Conservation (phyloP, 495 filamentous ascomycete genomes). For the Aspergillus nanangensis region DNA sequence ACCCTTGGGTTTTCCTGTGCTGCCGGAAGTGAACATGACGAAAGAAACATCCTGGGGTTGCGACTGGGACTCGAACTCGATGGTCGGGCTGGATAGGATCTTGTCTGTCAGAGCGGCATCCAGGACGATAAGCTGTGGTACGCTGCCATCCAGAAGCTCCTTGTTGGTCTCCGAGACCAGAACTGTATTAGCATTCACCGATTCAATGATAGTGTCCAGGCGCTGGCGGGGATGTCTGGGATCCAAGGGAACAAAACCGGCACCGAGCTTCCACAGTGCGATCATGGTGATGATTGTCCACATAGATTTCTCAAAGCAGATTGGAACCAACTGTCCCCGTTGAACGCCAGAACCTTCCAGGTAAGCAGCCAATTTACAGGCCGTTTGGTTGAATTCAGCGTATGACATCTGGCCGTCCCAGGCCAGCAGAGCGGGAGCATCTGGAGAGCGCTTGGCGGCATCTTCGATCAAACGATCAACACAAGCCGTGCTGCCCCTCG, state of each 20-base stretch:
- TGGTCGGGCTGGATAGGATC: not conserved
- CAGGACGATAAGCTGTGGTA: slow-evolving; percentile 4
- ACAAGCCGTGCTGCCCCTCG: slow-evolving; percentile 13
- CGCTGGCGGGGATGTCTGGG: slow-evolving; percentile 31
- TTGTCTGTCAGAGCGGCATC: slow-evolving; percentile 8
- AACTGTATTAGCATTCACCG: slow-evolving; percentile 18
- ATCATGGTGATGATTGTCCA: slow-evolving; percentile 43
- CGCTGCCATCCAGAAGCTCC: slow-evolving; percentile 7
- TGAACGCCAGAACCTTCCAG: slow-evolving; percentile 8
- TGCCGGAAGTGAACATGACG: slow-evolving; percentile 36
- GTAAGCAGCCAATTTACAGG: slow-evolving; percentile 19
- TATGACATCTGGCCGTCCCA: slow-evolving; percentile 38
- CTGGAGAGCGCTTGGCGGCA: slow-evolving; percentile 10
- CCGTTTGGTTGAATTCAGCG: slow-evolving; percentile 22
- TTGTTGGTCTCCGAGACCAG: slow-evolving; percentile 15
- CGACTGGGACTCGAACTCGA: slow-evolving; percentile 5
- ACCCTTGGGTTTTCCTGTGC: slow-evolving; percentile 40
- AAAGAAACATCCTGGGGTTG: slow-evolving; percentile 10
- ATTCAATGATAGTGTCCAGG: slow-evolving; percentile 22
- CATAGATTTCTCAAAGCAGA: slow-evolving; percentile 28
- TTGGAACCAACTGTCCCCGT: slow-evolving; percentile 12
- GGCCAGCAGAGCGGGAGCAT: slow-evolving; percentile 23
- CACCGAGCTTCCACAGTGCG: slow-evolving; percentile 43
- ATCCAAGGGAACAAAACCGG: slow-evolving; percentile 39
- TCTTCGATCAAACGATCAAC: slow-evolving; percentile 21